These are phyloP conservation scores for Pisolithus marmoratus DNA, from an alignment of 768 basidiomycete genomes.

Conservation along the genomic window DNA sequence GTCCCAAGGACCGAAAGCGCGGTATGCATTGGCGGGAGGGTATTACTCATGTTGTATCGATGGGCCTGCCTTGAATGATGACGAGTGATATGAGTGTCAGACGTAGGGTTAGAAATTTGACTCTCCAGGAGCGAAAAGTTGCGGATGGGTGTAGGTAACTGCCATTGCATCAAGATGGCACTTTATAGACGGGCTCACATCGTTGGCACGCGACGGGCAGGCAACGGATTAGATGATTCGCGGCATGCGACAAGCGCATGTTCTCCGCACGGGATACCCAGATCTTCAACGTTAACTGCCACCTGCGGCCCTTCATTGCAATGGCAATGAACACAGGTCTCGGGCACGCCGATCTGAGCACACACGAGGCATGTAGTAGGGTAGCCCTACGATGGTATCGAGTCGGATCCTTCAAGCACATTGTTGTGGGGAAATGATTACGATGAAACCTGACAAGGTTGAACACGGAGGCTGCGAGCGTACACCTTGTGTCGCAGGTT, in stretches of 20 bases:
- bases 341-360: too few species aligned
- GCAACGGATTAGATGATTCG: slow-evolving; percentile 1
- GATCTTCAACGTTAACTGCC: slow-evolving; percentile 8
- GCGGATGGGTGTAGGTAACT: slow-evolving; percentile 38
- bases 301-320: neutral
- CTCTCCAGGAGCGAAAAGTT: slow-evolving; percentile 27
- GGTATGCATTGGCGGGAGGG: slow-evolving; percentile 31
- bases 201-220: slow-evolving; percentile 7
- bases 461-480: too few species aligned
- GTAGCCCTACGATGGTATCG: too few species aligned
- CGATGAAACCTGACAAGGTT: too few species aligned
- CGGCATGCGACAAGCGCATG: slow-evolving; percentile 25
- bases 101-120: slow-evolving; percentile 6
- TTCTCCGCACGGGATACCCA: slow-evolving; percentile 23
- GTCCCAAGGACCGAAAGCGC: slow-evolving; percentile 32
- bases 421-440: too few species aligned
- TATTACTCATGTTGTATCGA: slow-evolving; percentile 20
- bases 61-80: slow-evolving; percentile 6
- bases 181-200: slow-evolving; percentile 21
- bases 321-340: neutral
- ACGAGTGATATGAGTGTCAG: slow-evolving; percentile 5
- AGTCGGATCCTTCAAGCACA: too few species aligned
- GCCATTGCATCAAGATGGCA: slow-evolving; percentile 21
- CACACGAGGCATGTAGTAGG: too few species aligned
- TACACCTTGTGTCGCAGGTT: too few species aligned